Base-by-base conservation (phyloP, 2,329 filamentous ascomycete species). In the Trichoderma sp. region DNA sequence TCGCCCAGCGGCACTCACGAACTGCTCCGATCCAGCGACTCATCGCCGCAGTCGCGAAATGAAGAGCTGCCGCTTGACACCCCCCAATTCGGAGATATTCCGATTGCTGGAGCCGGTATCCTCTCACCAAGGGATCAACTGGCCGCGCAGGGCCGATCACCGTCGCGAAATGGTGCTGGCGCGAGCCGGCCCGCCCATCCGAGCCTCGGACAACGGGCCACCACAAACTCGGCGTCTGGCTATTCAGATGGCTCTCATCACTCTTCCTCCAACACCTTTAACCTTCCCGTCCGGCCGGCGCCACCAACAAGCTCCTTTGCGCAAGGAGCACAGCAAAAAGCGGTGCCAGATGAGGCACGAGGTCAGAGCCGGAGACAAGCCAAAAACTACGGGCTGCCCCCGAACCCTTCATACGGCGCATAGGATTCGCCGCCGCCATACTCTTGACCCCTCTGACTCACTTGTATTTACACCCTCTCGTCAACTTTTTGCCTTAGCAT, bases 1-100 rank as follows among this genome's bases (percentile, higher is more conserved):
- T 92, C 91, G 12, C 92, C 93, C 1, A 53, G 63, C 3, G 63
- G 63, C 25, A 92, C 92, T 1, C 89, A 92, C 75, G 90, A 92
- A 12, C 85, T 94, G 37, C 85, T 93, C 57, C 88, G 90, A 68
- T 86, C 86, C 29, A 84, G 80, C 72, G 87, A 89, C 72, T 89
- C 87, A 12, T 86, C 88, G 7, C 87, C 82, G 69, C 78, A 75
- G 71, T 67, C 76, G 72, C 73, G 80, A 71, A 69, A 78, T 73
- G 76, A 83, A 59, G 80, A 83, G 58, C 80, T 81, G 56, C 82
- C 82, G 65, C 79, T 81, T 67, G 80, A 82, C 57, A 91, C 89
- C 19, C 89, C 90, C 35, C 91, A 89, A 12, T 91, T 90, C 64
- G 89, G 89, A 68, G 89, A 92, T 73, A 92, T 92, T 68, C 89